Conservation (phyloP, 2,329 filamentous ascomycete species). For the Colletotrichum limetticola region DNA sequence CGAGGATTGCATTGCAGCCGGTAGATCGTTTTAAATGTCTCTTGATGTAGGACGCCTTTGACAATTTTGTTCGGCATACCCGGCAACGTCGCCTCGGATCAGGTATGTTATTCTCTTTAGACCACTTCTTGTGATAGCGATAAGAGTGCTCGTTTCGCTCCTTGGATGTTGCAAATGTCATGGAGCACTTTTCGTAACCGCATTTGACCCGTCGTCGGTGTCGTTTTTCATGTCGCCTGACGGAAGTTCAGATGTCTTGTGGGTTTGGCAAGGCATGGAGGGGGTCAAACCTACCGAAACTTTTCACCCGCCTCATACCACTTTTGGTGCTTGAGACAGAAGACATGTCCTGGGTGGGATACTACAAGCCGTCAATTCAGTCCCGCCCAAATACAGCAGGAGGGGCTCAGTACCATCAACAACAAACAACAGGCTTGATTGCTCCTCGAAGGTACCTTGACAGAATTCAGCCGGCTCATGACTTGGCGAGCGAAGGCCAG, state of each 20-base stretch:
- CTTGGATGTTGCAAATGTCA: not conserved
- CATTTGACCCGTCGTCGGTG: not conserved
- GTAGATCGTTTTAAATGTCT: not conserved
- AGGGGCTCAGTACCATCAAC: not conserved
- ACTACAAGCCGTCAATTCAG: not conserved
- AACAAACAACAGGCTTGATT: too few relatives aligned
- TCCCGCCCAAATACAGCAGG: too few relatives aligned
- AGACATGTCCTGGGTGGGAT: not conserved
- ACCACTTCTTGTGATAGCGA: not conserved
- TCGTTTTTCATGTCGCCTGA: not conserved
- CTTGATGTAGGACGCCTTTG: not conserved
- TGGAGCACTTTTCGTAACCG: not conserved
- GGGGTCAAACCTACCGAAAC: not conserved
- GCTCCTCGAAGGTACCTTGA: not conserved
- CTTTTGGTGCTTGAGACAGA: not conserved
- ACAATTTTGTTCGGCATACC: not conserved
- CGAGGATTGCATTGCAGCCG: not conserved
- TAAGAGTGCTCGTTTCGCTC: not conserved
- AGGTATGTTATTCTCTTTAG: not conserved
- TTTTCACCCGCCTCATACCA: not conserved
- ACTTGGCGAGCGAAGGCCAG: not conserved
- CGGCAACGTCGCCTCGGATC: slow-evolving; percentile 1
- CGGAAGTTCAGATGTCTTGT: not conserved
- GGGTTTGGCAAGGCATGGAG: not conserved
- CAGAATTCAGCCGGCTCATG: slow-evolving; percentile 2